Percentiles rank a stretch among this genome's conserved stretches.
Evolutionary conservation across 2,329 filamentous ascomycete species (phyloP).

Genomic region (Epicoccum sorghinum): DNA sequence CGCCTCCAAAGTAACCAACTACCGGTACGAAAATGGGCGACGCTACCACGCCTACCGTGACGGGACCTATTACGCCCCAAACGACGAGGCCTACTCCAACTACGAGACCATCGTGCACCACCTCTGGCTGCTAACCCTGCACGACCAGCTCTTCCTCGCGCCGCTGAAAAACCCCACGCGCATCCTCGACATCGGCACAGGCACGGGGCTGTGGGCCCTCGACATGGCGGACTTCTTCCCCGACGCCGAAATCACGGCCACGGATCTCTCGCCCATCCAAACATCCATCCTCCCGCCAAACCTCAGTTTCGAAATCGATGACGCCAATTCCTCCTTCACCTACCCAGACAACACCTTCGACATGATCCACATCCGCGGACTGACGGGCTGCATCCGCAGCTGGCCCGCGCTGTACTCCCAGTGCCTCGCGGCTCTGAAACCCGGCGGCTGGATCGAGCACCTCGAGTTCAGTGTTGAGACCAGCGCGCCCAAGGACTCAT

Average conservation of each 20-base stretch:
- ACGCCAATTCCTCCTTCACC: constrained; percentile 50
- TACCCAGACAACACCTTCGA: constrained; percentile 48
- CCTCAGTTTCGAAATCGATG: constrained; percentile 54
- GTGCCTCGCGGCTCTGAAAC: constrained; percentile 46
- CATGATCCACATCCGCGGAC: constrained; percentile 48
- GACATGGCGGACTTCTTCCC: constrained; percentile 49
- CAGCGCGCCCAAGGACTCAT: constrained; percentile 18
- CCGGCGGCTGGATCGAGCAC: constrained; percentile 53
- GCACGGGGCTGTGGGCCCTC: constrained; percentile 45
- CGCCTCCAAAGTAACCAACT: constrained; percentile 47
- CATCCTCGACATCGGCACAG: constrained; percentile 45
- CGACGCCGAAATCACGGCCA: constrained; percentile 41
- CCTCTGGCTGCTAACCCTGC: constrained; percentile 44
- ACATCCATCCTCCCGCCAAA: constrained; percentile 47
- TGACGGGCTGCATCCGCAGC: constrained; percentile 50
- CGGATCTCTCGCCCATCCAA: constrained; percentile 46
- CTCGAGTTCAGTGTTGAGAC: constrained; percentile 46
- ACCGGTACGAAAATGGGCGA: constrained; percentile 48
- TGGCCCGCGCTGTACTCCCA: constrained; percentile 51
- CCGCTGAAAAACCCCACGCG: constrained; percentile 35
- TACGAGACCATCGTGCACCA: constrained; percentile 43
- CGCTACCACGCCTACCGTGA: constrained; percentile 45
- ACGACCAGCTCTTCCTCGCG: constrained; percentile 44
- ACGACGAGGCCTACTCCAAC: constrained; percentile 38
- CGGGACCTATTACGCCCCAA: constrained; percentile 44